These are phyloP conservation scores for Polygonum maritimum DNA, from an alignment of 148 eudicot species.

Conservation along the genomic window DNA sequence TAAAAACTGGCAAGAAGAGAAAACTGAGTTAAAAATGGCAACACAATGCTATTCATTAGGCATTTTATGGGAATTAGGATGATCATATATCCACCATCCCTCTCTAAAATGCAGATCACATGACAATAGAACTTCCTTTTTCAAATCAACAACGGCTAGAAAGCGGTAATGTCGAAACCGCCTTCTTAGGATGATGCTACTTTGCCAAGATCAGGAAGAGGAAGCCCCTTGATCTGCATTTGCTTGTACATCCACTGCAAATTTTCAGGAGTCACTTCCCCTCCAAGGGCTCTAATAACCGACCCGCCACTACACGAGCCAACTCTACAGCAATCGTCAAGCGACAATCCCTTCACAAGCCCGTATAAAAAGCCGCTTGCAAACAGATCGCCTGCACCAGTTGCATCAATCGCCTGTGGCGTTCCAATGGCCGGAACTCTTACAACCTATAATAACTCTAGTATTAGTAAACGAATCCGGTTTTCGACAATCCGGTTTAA, in stretches of 20 bases:
- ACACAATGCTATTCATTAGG: background rate
- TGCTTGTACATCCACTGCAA: conserved; percentile 97
- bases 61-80: no score
- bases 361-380: conserved; percentile 95
- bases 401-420: conserved; percentile 64
- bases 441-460: background rate
- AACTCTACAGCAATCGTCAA: conserved; percentile 76
- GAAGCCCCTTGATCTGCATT: conserved; percentile 67
- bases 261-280: conserved; percentile 81
- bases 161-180: background rate
- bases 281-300: conserved; percentile 86
- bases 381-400: conserved; percentile 97
- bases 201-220: conserved; percentile 21
- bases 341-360: conserved; percentile 58
- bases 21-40: no score
- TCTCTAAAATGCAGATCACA: background rate
- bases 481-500: background rate
- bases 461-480: background rate
- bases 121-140: background rate
- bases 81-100: no score
- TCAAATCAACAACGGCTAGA: background rate
- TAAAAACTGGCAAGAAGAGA: no score
- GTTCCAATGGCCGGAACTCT: conserved; percentile 70
- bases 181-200: background rate
- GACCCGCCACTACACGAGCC: conserved; percentile 97